phyloP scores from a whole-genome alignment of 2,329 filamentous ascomycete species.

The Fusarium sacchari region DNA sequence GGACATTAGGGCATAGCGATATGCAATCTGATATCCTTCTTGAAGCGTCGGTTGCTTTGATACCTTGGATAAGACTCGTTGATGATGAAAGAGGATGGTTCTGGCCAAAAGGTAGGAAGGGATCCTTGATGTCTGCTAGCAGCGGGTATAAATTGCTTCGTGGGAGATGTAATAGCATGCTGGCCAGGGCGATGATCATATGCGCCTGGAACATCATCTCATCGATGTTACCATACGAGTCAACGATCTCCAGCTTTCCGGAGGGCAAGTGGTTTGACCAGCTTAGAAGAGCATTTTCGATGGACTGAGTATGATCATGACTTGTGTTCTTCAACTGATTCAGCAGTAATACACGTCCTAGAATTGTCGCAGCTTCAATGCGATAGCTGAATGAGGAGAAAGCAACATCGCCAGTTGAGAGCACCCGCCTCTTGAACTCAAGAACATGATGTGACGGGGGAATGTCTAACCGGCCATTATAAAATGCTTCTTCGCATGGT shows the following conservation, averaged over 20 bases:
- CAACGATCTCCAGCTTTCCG: conserved; percentile 29
- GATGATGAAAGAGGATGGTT: conserved; percentile 19
- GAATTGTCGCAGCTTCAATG: conserved; percentile 34
- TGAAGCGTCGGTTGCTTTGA: conserved; percentile 39
- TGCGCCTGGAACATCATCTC: conserved; percentile 42
- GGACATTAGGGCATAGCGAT: conserved; percentile 29
- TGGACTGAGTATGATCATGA: conserved; percentile 33
- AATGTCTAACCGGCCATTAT: conserved; percentile 10
- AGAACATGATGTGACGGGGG: conserved; percentile 21
- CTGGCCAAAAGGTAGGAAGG: conserved; percentile 8
- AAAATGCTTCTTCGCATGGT: conserved; percentile 34
- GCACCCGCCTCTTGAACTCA: conserved; percentile 26
- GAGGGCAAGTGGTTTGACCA: conserved; percentile 35
- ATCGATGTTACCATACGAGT: conserved; percentile 34
- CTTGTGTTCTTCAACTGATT: conserved; percentile 26
- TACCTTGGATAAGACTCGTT: conserved; percentile 27
- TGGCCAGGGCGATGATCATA: conserved; percentile 31
- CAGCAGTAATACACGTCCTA: conserved; percentile 24
- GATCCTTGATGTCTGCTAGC: conserved; percentile 17
- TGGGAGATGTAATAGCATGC: conserved; percentile 37
- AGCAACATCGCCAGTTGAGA: conserved; percentile 18
- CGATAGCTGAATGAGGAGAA: conserved; percentile 40
- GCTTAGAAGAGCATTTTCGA: conserved; percentile 35
- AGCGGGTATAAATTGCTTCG: conserved; percentile 26
- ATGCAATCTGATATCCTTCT: conserved; percentile 35